Evolutionary conservation across 73 alveolate genomes (phyloP).

Genomic region (Blepharisma stoltei): DNA sequence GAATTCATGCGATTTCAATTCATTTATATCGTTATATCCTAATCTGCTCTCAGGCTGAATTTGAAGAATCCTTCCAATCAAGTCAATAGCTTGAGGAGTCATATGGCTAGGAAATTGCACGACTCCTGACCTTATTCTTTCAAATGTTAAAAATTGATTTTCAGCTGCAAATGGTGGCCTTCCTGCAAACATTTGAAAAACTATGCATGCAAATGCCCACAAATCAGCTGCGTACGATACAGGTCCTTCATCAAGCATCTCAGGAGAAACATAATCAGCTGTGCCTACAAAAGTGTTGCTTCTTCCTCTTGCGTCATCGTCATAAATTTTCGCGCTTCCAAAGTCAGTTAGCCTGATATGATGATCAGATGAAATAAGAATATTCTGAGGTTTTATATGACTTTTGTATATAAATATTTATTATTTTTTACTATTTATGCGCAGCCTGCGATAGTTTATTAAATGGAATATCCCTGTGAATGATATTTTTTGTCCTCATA

Average conservation of each 20-base stretch:
- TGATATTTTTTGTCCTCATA: slow-evolving; percentile 38
- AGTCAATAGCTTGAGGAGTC: slow-evolving; percentile 29
- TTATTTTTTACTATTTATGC: too few relatives aligned
- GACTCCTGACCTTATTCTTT: slow-evolving; percentile 35
- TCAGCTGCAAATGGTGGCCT: slow-evolving; percentile 54
- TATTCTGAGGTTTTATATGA: slow-evolving; percentile 91
- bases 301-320: background rate
- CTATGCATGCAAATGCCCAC: slow-evolving; percentile 72
- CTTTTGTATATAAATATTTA: too few relatives aligned
- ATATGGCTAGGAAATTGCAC: slow-evolving; percentile 34
- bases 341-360: slow-evolving; percentile 85
- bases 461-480: slow-evolving; percentile 81
- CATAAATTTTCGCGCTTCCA: slow-evolving; percentile 44
- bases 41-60: slow-evolving; percentile 34
- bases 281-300: slow-evolving; percentile 62
- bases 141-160: slow-evolving; percentile 42
- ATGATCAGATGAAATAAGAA: slow-evolving; percentile 65
- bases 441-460: too few relatives aligned
- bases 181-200: slow-evolving; percentile 57
- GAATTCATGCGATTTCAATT: background rate
- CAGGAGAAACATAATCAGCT: slow-evolving; percentile 67
- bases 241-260: slow-evolving; percentile 56
- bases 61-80: slow-evolving; percentile 32
- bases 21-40: slow-evolving; percentile 28
- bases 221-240: slow-evolving; percentile 56